Base-by-base conservation (phyloP, 495 filamentous ascomycete genomes). In the Hypoxylon rickii region DNA sequence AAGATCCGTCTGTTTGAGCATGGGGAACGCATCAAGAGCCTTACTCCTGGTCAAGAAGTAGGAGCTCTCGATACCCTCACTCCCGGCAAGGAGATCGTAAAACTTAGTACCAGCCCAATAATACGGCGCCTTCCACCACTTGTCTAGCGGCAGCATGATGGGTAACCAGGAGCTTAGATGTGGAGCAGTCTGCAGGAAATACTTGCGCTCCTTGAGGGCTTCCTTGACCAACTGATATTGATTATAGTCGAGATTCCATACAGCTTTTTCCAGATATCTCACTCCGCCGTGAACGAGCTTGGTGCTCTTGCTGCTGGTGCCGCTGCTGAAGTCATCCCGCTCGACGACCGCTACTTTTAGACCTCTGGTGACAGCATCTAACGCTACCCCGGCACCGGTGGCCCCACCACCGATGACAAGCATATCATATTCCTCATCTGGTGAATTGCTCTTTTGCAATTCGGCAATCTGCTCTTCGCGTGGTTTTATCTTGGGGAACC, bases 231-330 rank as follows among this genome's bases (percentile, higher is more conserved):
- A 79, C 63, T 85, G 80, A 69, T 97, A 98, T 81, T 98, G 94
- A 57, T 86, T 88, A 69, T 96, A 97, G 72, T 98, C 94, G 67
- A 97, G 77, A 66, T 97, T 90, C 87, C 88, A 97, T 38, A 98
- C 85, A 32, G 94, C 94, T 76, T 98, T 97, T 69, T 98, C 94
- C 44, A 98, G 76, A 68, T 98, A 98, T 52, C 94, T 81, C 38
- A 98, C 94, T 64, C 94, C 94, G 54, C 94, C 94, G 72, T 98
- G 94, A 2, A 98, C 94, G 52, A 98, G 77, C 72, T 98, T 98
- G 24, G 94, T 98, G 73, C 89, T 94, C 75, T 98, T 98, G 67
- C 88, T 93, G 71, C 90, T 96, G 11, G 94, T 98, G 16, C 94
- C 94, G 57, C 86, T 83, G 65, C 86, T 88, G 73, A 98, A 98